These are phyloP conservation scores for Rheum nobile DNA, from an alignment of 148 eudicot species.

Conservation along the genomic window DNA sequence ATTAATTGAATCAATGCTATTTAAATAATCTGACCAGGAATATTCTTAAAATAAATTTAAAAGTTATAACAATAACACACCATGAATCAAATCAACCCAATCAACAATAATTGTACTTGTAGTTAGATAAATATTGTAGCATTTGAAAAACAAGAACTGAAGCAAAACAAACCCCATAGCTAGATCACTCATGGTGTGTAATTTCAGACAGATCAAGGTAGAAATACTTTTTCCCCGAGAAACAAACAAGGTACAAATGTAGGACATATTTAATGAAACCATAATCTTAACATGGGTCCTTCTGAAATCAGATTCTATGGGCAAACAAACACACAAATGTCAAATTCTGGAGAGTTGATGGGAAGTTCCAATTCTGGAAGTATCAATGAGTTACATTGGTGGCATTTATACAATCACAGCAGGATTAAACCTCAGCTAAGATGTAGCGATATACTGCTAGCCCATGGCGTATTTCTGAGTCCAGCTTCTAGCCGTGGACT, in stretches of 20 bases:
- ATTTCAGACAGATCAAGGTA: not conserved
- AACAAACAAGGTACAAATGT: not conserved
- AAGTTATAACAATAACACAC: too few species aligned
- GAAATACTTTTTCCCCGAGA: not conserved
- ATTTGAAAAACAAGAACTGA: too few species aligned
- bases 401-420: not conserved
- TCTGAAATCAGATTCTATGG: not conserved
- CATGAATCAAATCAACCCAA: too few species aligned
- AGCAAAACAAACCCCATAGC: too few species aligned
- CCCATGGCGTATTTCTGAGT: slow-evolving; percentile 77
- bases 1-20: too few species aligned
- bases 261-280: not conserved
- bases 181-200: too few species aligned
- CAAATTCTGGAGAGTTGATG: not conserved
- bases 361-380: not conserved
- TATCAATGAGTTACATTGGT: not conserved
- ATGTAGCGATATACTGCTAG: slow-evolving; percentile 8
- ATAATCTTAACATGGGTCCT: not conserved
- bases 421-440: not conserved
- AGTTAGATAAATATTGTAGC: too few species aligned
- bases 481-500: slow-evolving; percentile 67
- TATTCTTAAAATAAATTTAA: too few species aligned
- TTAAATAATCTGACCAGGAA: too few species aligned
- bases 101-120: too few species aligned
- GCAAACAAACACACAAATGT: not conserved